Percentiles rank a stretch among this genome's conserved stretches.
These are phyloP conservation scores for Neurospora sp. DNA, from an alignment of 495 filamentous ascomycete genomes.

Conservation along the genomic window DNA sequence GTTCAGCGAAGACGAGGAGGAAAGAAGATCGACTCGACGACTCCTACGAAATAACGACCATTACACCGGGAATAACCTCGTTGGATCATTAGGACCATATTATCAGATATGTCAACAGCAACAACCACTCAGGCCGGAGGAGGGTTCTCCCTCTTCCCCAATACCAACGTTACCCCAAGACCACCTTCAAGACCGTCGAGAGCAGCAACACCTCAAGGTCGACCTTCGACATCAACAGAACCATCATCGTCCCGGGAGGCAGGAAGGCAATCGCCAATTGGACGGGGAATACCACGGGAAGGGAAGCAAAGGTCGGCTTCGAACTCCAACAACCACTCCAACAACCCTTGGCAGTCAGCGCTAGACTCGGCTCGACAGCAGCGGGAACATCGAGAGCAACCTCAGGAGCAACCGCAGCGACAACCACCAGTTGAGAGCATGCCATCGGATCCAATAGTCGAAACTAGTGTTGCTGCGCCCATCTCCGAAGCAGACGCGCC, in stretches of 20 bases:
- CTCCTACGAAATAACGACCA: neutral
- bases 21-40: neutral
- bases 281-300: constrained; percentile 16
- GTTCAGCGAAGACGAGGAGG: constrained; percentile 1
- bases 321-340: constrained; percentile 4
- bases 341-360: constrained; percentile 25
- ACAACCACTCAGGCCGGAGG: constrained; percentile 24
- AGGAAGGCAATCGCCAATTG: constrained; percentile 26
- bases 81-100: neutral
- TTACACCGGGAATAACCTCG: neutral
- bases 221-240: constrained; percentile 21
- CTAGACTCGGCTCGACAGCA: constrained; percentile 12
- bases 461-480: constrained; percentile 14
- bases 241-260: constrained; percentile 18
- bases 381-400: constrained; percentile 5
- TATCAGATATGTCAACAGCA: neutral
- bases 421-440: constrained; percentile 6
- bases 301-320: constrained; percentile 19
- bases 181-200: constrained; percentile 28
- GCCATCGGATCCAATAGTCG: constrained; percentile 17
- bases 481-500: constrained; percentile 26
- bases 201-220: constrained; percentile 27
- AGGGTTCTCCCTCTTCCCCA: constrained; percentile 43
- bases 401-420: constrained; percentile 3
- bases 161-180: constrained; percentile 22